A percentile compares a stretch with the other conserved stretches of the same genome.
Conservation (phyloP, 2,329 filamentous ascomycete species). For the Ophiocordyceps camponoti-saundersi region DNA sequence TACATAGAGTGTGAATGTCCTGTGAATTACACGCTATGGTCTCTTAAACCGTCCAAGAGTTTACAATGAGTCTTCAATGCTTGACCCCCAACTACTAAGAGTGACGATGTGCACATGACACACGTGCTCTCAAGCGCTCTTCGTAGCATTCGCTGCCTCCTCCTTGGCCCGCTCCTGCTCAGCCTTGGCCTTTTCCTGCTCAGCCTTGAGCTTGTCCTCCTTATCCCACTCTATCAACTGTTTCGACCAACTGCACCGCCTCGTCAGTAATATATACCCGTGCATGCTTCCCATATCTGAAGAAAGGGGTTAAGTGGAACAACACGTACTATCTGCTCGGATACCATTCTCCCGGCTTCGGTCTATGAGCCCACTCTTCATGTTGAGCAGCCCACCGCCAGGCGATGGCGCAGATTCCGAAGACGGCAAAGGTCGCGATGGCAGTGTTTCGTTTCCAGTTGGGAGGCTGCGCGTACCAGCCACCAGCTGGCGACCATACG, state of each 20-base stretch:
- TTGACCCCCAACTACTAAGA: too few species aligned
- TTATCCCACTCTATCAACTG: conserved; percentile 27
- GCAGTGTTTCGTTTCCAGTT: conserved; percentile 94
- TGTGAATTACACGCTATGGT: too few species aligned
- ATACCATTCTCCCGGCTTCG: conserved; percentile 61
- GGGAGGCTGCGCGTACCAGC: conserved; percentile 86
- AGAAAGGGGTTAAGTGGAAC: too few species aligned
- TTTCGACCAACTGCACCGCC: conserved; percentile 22
- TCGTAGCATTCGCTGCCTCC: conserved; percentile 11
- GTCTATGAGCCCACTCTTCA: conserved; percentile 59
- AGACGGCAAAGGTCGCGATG: conserved; percentile 49
- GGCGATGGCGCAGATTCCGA: conserved; percentile 49
- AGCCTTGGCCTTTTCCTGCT: conserved; percentile 13
- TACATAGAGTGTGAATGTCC: too few species aligned
- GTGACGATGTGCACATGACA: too few species aligned
- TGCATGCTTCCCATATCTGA: too few species aligned
- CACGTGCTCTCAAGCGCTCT: conserved; percentile 5
- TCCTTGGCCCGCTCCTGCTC: conserved; percentile 13
- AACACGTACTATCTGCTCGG: conserved; percentile 63
- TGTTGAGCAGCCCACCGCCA: conserved; percentile 60
- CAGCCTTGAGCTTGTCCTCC: conserved; percentile 7
- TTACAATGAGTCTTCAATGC: too few species aligned
- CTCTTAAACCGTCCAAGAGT: too few species aligned
- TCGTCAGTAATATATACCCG: neutral
- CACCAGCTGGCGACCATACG: conserved; percentile 96